Base-by-base conservation (phyloP, 2,329 filamentous ascomycete species). In the Talaromyces sp. region DNA sequence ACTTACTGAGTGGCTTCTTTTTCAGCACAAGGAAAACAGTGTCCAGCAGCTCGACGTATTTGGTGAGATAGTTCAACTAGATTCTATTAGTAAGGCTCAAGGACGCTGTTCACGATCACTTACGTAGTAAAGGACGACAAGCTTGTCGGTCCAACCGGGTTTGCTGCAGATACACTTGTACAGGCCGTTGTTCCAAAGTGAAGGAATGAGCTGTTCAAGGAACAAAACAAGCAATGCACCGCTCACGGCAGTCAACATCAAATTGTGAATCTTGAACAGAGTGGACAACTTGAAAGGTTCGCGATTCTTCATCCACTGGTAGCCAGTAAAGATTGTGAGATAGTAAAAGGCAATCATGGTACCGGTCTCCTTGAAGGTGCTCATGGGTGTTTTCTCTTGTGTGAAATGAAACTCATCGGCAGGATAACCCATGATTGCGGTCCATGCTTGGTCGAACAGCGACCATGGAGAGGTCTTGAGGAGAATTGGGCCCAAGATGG, bases 1-100 rank as follows among this genome's bases (percentile, higher is more conserved):
- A 55, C 64, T 35, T 50, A 66, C 64, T 96, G 74, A 96, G 80
- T 61, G 92, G 92, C 87, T 96, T 96, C 87, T 96, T 96, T 87
- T 96, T 96, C 77, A 96, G 84, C 81, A 96, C 92, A 62, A 96
- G 83, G 84, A 96, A 96, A 73, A 92, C 88, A 62, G 92, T 96
- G 78, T 96, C 92, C 69, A 96, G 81, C 67, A 96, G 83, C 78
- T 96, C 92, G 66, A 96, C 84, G 78, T 95, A 96, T 80, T 96
- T 96, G 78, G 92, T 96, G 46, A 96, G 86, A 81, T 96, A 96
- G 83, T 93, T 96, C 74, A 96, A 83, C 91, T 96, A 72, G 11
- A 28, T 16, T 8, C 28, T n/a, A 48, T 57, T 18, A 56, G 37
- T 18, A 25, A 21, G 18, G 4, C 31, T 12, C 9, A 1, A 25